These are phyloP conservation scores for Chenopodium album DNA, from an alignment of 148 eudicot genomes.

Conservation along the genomic window DNA sequence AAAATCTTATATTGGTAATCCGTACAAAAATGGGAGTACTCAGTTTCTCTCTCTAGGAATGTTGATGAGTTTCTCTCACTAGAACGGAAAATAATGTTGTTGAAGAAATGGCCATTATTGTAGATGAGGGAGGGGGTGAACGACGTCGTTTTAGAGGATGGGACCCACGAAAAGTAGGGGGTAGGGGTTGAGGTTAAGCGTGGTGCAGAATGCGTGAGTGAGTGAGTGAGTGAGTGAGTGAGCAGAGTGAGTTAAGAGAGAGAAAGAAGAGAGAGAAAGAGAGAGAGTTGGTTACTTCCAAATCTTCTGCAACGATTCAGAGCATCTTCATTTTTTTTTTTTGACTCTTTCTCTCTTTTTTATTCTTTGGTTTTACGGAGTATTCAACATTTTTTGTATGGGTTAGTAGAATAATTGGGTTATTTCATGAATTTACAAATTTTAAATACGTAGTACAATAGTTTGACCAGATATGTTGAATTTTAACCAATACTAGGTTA, in stretches of 20 bases:
- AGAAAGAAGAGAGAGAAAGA: not conserved
- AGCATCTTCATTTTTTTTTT: not conserved
- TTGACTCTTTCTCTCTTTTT: not conserved
- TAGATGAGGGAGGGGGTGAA: not conserved
- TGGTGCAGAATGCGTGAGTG: conserved; percentile 27
- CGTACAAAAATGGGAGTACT: no score
- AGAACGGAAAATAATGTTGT: conserved; percentile 13
- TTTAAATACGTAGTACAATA: no score
- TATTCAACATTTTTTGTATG: no score
- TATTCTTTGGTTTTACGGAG: no score
- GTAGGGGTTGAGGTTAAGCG: not conserved
- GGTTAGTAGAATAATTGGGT: no score
- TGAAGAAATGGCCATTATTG: not conserved
- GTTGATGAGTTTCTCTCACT: conserved; percentile 3
- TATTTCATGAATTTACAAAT: no score
- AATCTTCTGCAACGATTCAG: not conserved
- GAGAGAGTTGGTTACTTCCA: not conserved
- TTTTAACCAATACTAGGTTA: no score
- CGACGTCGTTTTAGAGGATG: not conserved
- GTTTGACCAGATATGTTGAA: no score
- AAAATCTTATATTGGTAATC: no score
- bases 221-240: not conserved
- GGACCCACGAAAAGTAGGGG: not conserved
- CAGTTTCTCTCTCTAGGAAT: conserved; percentile 2
- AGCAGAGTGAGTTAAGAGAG: not conserved